These are phyloP conservation scores for Lactuca saligna DNA, from an alignment of 129 eudicot species.

Conservation along the genomic window DNA sequence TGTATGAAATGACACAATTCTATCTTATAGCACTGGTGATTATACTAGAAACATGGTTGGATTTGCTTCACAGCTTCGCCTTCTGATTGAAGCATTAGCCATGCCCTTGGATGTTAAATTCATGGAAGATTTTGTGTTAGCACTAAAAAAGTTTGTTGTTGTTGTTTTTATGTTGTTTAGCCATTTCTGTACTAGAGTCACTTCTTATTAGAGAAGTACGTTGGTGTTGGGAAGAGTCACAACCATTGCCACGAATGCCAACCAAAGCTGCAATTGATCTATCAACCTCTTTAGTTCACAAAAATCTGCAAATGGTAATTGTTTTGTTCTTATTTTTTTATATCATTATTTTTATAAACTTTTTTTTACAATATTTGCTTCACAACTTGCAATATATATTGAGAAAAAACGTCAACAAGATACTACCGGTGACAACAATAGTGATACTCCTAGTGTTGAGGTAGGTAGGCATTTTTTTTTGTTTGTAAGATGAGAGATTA, in stretches of 20 bases:
- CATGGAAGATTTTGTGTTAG: slow-evolving; percentile 72
- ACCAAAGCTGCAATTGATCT: slow-evolving; percentile 58
- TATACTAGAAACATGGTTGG: background rate
- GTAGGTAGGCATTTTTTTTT: slow-evolving; percentile 24
- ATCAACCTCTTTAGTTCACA: slow-evolving; percentile 79
- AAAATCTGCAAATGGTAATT: slow-evolving; percentile 89
- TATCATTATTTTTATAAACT: background rate
- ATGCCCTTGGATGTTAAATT: slow-evolving; percentile 65
- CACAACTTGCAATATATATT: slow-evolving; percentile 81
- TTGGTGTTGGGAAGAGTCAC: slow-evolving; percentile 98
- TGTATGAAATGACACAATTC: background rate
- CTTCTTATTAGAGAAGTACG: slow-evolving; percentile 95
- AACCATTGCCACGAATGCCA: slow-evolving; percentile 79
- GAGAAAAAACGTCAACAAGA: slow-evolving; percentile 58
- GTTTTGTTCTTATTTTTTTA: background rate
- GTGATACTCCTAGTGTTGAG: slow-evolving; percentile 37
- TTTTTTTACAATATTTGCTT: slow-evolving; percentile 10
- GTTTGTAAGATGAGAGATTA: background rate
- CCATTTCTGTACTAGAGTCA: slow-evolving; percentile 92
- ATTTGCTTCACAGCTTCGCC: slow-evolving; percentile 84
- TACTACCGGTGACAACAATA: slow-evolving; percentile 30
- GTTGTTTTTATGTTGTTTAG: slow-evolving; percentile 37
- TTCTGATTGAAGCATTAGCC: slow-evolving; percentile 59
- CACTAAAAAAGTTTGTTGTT: slow-evolving; percentile 5
- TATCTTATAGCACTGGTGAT: slow-evolving; percentile 39